Evolutionary conservation across 768 basidiomycete species (phyloP), one percentile per base, ranked within the genome.

Genomic region (Serendipita sp.): DNA sequence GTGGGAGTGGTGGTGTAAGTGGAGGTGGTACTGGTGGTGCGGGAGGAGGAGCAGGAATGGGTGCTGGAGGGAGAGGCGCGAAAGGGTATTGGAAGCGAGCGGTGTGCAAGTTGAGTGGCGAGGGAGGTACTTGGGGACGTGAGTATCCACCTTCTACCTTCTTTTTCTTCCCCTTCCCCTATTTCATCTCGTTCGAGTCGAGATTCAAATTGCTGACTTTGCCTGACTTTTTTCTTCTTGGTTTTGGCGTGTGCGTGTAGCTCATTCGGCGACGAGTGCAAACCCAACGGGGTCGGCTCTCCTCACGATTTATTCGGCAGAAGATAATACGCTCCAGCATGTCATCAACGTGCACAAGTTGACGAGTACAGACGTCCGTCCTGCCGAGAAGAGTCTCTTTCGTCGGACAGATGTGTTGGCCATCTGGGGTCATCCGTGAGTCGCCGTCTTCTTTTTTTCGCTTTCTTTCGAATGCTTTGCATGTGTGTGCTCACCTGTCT

Each of bases 281-380:
- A 34, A 18, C 0, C 56, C 56, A 4, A 60, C 56, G 11, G 56
- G 56, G 10, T 60, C 56, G 24, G 56, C 56, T 1, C 56, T 60
- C 16, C 37, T 60, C 30, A 60, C 56, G 28, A 60, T 60, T n/a
- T 60, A 60, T 38, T 32, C 28, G 30, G 24, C 56, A 37, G 65
- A 91, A 86, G 86, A 87, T 74, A 81, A 81, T 30, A 83, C 83
- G 38, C 73, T 90, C 45, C 88, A 84, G 71, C 85, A 88, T 70
- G 86, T 86, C 7, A 76, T 89, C 64, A 83, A 83, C 71, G 76
- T 89, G 65, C 85, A 91, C 71, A 76, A 85, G 53, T 77, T 91
- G 56, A 79, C 83, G 67, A 85, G 89, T 69, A 88, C 88, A 35
- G 90, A 92, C 71, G 85, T 94, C 66, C 83, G 88, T n/a, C 78